Base-by-base conservation (phyloP, 768 basidiomycete genomes). In the Hysterangium stoloniferum region DNA sequence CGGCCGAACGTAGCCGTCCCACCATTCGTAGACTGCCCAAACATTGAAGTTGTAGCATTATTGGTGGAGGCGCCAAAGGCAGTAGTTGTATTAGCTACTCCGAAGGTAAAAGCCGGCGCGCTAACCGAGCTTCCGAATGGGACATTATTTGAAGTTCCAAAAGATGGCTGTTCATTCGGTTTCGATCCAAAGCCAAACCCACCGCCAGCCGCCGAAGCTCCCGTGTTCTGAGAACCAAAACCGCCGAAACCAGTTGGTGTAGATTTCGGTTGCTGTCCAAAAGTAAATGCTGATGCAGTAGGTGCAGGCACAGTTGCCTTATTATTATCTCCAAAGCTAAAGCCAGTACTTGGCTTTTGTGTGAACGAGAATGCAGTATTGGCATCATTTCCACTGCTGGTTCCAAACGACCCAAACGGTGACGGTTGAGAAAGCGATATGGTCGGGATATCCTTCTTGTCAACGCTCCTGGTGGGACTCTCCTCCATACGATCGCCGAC, bases 401-500 rank as follows among this genome's bases (percentile, higher is more conserved):
- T 42, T 38, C 59, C 54, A 54, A 66, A 59, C 37, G 46, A 38
- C 33, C 47, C 58, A 52, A 54, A 64, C 55, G 46, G 61, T 45
- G 42, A 46, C 45, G 11, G 57, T 45, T 3, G 60, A 56, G 41
- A 40, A 17, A 36, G 35, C 25, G 50, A 36, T 19, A 32, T 19
- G 17, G 28, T 19, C 15, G 41, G n/a, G 13, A 8, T 20, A 32
- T 34, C 49, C 38, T 51, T 51, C 33, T 51, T 51, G 24, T 51
- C 49, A 6, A 78, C 66, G 7, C 82, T 82, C 52, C 84, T 72
- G 2, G 76, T 79, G 1, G 86, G 86, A 56, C 86, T 89, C 64
- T 88, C 86, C 34, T 89, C 86, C 86, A 89, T 89, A 50, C 67
- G 22, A 22, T 51, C 49, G n/a, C 6, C 42, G 56, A 84, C 76